Percentiles rank a stretch among this genome's conserved stretches.
These are phyloP conservation scores for Wickerhamomyces queroliae DNA, from an alignment of 805 yeast species.

Conservation along the genomic window DNA sequence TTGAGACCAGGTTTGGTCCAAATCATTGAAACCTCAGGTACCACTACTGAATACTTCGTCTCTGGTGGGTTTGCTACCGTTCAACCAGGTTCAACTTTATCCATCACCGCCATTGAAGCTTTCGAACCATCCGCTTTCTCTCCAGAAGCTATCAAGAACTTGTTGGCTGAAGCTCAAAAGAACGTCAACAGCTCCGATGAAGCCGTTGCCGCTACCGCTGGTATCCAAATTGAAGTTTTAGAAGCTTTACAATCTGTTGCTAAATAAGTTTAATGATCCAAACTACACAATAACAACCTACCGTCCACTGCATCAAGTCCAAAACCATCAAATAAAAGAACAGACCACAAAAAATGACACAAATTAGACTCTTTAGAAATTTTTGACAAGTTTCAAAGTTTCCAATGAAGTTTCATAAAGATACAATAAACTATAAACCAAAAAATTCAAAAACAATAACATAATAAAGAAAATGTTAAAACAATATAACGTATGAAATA, in stretches of 20 bases:
- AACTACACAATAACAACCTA: background rate
- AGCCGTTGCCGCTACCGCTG: constrained; percentile 88
- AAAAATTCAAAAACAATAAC: background rate
- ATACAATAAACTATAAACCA: background rate
- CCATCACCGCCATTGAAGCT: constrained; percentile 93
- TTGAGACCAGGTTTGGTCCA: constrained; percentile 94
- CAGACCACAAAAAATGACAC: background rate
- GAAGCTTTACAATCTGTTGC: constrained; percentile 88
- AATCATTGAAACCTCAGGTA: constrained; percentile 71
- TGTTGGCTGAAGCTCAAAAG: constrained; percentile 92
- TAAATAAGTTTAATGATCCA: constrained; percentile 35
- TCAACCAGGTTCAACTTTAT: constrained; percentile 87
- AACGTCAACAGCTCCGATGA: constrained; percentile 81
- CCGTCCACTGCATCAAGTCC: background rate
- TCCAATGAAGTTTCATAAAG: background rate
- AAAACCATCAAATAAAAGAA: too few relatives aligned
- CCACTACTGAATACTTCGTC: constrained; percentile 77
- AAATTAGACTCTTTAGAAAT: background rate
- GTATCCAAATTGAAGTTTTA: constrained; percentile 91
- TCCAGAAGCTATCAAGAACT: constrained; percentile 67
- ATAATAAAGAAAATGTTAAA: background rate
- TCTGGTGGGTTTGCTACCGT: constrained; percentile 97
- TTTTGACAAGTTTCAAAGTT: background rate
- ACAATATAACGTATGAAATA: background rate
- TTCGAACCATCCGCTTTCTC: constrained; percentile 86